Evolutionary conservation across 352 stramenopile species (phyloP), one percentile per base, ranked within the genome.

Genomic region (Poterioochromonas sp.): DNA sequence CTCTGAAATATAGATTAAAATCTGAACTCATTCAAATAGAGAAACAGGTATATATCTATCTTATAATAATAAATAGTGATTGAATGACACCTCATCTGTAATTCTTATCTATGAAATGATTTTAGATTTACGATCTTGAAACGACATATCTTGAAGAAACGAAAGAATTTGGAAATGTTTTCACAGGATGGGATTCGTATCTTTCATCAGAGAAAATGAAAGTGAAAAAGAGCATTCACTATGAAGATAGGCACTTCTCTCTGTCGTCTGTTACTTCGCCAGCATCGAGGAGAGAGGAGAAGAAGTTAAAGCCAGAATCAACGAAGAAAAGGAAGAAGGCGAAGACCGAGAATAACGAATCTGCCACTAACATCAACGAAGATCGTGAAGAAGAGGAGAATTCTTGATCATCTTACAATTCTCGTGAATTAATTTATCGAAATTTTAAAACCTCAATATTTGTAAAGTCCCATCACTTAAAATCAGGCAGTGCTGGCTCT

Each of bases 81-180:
- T 11, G 11, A 39, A 32, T 65, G 5, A 22, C 5, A 15, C 11
- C 5, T 65, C 11, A 65, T 12, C 54, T 65, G 54, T 65, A 35
- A 65, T 65, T 65, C 5, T 35, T 39, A 12, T 29, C n/a, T 39
- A 65, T 65, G 54, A 20, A 20, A 51, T 20, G 18, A 51, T 65
- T 65, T 65, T 65, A 78, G 47, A 78, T 78, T 15, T 78, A 69
- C 70, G 71, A 78, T 29, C 34, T 78, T 0, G 71, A 78, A 51
- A 68, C 71, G 41, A 68, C 11, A 37, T 78, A 78, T 53, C 32
- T 78, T 26, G 71, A 78, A 20, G 71, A 78, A 18, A 78, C 71
- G 1, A 78, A 65, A 68, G 71, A 78, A 32, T 68, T 68, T 68
- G 71, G 71, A 18, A 78, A 78, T 68, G 70, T 78, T 26, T 78